phyloP scores from a whole-genome alignment of 441 rosid genomes.

The Viola pubescens region DNA sequence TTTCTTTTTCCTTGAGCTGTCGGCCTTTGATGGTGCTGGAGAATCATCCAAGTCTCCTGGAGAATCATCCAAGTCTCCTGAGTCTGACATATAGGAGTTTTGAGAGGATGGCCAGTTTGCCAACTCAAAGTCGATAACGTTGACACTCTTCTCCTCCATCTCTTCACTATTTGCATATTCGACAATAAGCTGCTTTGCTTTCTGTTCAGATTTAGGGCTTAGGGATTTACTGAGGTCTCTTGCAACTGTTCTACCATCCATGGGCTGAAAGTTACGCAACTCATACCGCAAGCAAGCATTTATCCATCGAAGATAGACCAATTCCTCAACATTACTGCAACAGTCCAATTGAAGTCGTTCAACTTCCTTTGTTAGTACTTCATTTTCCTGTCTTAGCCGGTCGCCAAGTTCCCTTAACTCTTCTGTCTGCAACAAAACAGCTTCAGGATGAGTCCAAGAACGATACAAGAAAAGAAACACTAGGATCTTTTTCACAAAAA shows the following conservation, averaged over 20 bases:
- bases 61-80: conserved; percentile 43
- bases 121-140: conserved; percentile 31
- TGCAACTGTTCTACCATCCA: conserved; percentile 57
- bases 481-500: background rate
- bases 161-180: conserved; percentile 65
- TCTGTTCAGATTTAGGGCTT: conserved; percentile 69
- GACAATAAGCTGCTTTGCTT: conserved; percentile 70
- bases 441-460: conserved; percentile 7
- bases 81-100: conserved; percentile 44
- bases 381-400: conserved; percentile 44
- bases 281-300: conserved; percentile 85
- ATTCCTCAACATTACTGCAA: conserved; percentile 56
- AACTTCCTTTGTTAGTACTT: conserved; percentile 40
- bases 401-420: conserved; percentile 36
- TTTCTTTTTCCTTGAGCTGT: conserved; percentile 36
- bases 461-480: background rate
- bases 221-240: conserved; percentile 74
- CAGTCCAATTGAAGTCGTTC: conserved; percentile 65
- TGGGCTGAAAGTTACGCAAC: conserved; percentile 59
- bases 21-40: conserved; percentile 32
- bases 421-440: conserved; percentile 37
- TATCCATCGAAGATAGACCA: conserved; percentile 82
- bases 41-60: too few species aligned
- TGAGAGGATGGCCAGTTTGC: conserved; percentile 65
- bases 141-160: conserved; percentile 25